A percentile compares a stretch with the other conserved stretches of the same genome.
phyloP scores from a whole-genome alignment of 1,284 basidiomycete genomes.

The Neonothopanus nambi region DNA sequence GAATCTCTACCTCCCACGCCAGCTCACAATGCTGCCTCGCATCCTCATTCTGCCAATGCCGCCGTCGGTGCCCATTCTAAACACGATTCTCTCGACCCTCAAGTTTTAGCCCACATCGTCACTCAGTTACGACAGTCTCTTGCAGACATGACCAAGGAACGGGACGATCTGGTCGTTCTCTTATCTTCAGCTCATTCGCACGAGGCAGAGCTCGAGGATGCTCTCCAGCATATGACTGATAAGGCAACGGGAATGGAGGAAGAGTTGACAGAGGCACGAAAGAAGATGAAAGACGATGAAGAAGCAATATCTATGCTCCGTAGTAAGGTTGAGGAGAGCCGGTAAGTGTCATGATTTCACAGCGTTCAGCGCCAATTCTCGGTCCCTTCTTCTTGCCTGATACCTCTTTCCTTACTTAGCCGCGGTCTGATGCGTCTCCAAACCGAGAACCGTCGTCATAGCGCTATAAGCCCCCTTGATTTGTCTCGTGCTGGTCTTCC shows the following conservation, averaged over 20 bases:
- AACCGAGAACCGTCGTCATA: slow-evolving; percentile 73
- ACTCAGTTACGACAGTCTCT: slow-evolving; percentile 65
- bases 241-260: slow-evolving; percentile 62
- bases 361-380: no score
- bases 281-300: slow-evolving; percentile 74
- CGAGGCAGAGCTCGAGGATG: slow-evolving; percentile 61
- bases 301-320: slow-evolving; percentile 80
- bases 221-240: slow-evolving; percentile 62
- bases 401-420: slow-evolving; percentile 37
- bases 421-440: slow-evolving; percentile 91
- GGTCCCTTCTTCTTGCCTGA: not conserved
- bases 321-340: slow-evolving; percentile 88
- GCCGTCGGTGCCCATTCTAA: slow-evolving; percentile 20
- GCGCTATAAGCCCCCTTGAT: slow-evolving; percentile 51
- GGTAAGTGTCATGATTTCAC: no score
- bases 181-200: slow-evolving; percentile 51
- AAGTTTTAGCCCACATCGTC: slow-evolving; percentile 72
- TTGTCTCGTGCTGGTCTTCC: slow-evolving; percentile 45
- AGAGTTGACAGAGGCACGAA: slow-evolving; percentile 58
- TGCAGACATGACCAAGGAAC: slow-evolving; percentile 61
- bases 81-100: slow-evolving; percentile 66
- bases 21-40: slow-evolving; percentile 26
- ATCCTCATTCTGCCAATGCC: slow-evolving; percentile 16
- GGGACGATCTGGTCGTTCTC: slow-evolving; percentile 57
- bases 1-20: slow-evolving; percentile 56